Evolutionary conservation across 306 rosid genomes (phyloP).

Genomic region (Glycine tomentella): DNA sequence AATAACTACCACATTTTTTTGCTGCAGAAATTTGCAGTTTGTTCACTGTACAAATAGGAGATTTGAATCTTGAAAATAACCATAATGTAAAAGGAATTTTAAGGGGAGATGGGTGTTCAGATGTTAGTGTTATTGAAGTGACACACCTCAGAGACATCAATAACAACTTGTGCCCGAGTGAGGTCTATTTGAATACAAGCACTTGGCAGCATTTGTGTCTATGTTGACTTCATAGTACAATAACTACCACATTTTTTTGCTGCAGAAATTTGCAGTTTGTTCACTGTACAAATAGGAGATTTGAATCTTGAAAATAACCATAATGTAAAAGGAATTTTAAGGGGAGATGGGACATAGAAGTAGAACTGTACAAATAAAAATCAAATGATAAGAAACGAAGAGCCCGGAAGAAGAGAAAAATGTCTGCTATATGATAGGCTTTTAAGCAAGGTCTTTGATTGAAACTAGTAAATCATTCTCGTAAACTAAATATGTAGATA

Average conservation of each 20-base stretch:
- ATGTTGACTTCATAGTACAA: constrained; percentile 12
- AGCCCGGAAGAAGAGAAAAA: background rate
- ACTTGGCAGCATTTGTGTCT: constrained; percentile 47
- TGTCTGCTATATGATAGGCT: background rate
- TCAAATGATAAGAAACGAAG: background rate
- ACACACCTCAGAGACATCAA: constrained; percentile 35
- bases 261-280: background rate
- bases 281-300: background rate
- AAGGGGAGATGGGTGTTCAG: constrained; percentile 68
- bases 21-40: background rate
- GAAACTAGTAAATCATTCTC: background rate
- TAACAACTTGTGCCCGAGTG: constrained; percentile 33
- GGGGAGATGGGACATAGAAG: background rate
- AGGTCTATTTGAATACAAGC: constrained; percentile 38
- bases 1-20: background rate
- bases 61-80: constrained; percentile 1
- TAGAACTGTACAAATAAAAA: background rate
- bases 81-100: background rate
- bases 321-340: background rate
- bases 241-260: background rate
- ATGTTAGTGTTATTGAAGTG: constrained; percentile 64
- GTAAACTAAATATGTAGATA: too few relatives aligned
- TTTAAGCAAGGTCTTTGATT: background rate
- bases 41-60: background rate
- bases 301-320: constrained; percentile 2